These are phyloP conservation scores for Gnomoniopsis smithogilvyi DNA, from an alignment of 2,329 filamentous ascomycete genomes.

Conservation along the genomic window DNA sequence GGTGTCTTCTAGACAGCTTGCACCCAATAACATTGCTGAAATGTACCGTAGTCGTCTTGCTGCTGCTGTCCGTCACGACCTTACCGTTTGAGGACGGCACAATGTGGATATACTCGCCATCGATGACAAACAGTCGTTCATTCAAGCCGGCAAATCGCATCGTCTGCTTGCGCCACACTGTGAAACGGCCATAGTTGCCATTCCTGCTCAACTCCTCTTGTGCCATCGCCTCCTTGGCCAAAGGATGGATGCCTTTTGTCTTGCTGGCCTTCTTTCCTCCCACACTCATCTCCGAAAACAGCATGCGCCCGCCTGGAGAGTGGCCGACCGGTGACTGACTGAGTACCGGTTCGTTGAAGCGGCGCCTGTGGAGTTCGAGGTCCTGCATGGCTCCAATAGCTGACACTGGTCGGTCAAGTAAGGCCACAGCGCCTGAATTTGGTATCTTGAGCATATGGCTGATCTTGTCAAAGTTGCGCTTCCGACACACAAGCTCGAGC, in stretches of 20 bases:
- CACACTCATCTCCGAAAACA: conserved; percentile 17
- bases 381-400: conserved; percentile 73
- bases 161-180: conserved; percentile 77
- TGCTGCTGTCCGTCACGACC: conserved; percentile 58
- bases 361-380: conserved; percentile 70
- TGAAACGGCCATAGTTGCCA: conserved; percentile 70
- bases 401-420: conserved; percentile 74
- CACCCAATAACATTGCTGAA: conserved; percentile 80
- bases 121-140: conserved; percentile 73
- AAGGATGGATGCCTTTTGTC: conserved; percentile 59
- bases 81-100: conserved; percentile 69
- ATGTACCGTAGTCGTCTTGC: conserved; percentile 77
- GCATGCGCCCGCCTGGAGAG: conserved; percentile 10
- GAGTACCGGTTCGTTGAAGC: conserved; percentile 48
- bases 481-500: conserved; percentile 73
- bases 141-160: conserved; percentile 77
- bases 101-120: conserved; percentile 84
- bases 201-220: conserved; percentile 54
- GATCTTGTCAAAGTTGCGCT: conserved; percentile 74
- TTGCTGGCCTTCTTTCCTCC: conserved; percentile 49
- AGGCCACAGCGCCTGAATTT: conserved; percentile 69
- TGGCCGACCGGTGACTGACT: conserved; percentile 18
- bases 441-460: conserved; percentile 76
- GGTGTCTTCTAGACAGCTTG: conserved; percentile 76
- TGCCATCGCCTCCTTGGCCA: conserved; percentile 61